phyloP scores from a whole-genome alignment of 2,329 filamentous ascomycete genomes.

The Ascochyta koolunga region DNA sequence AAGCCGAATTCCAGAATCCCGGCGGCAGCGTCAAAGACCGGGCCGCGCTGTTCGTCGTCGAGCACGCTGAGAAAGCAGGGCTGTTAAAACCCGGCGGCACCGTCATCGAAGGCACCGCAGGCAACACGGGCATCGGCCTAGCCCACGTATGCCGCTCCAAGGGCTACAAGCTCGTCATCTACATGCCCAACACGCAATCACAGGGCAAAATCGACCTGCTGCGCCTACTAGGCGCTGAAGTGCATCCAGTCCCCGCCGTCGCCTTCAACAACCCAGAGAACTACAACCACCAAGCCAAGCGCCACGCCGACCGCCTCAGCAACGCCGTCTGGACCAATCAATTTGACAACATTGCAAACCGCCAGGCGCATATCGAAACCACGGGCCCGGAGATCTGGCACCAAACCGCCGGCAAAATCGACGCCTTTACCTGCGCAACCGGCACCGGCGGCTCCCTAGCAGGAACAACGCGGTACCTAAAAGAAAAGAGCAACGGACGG shows the following conservation, averaged over 20 bases:
- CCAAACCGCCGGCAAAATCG: conserved; percentile 83
- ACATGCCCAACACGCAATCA: conserved; percentile 99
- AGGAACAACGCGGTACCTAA: conserved; percentile 85
- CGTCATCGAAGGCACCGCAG: conserved; percentile 94
- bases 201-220: conserved; percentile 97
- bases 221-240: conserved; percentile 88
- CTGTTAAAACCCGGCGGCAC: conserved; percentile 85
- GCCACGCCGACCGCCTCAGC: conserved; percentile 84
- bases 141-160: conserved; percentile 93
- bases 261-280: conserved; percentile 94
- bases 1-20: conserved; percentile 98
- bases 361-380: conserved; percentile 92
- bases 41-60: conserved; percentile 90
- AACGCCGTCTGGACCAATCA: conserved; percentile 99
- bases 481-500: conserved; percentile 75
- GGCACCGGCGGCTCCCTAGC: conserved; percentile 92
- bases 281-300: conserved; percentile 94
- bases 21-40: conserved; percentile 96
- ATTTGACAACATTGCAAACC: conserved; percentile 95
- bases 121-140: conserved; percentile 96
- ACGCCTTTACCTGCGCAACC: conserved; percentile 94
- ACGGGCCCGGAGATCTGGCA: conserved; percentile 97
- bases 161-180: conserved; percentile 95
- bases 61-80: conserved; percentile 88
- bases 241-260: conserved; percentile 93